Percentiles rank a stretch among this genome's conserved stretches.
These are phyloP conservation scores for Nepenthes mirabilis DNA, from an alignment of 148 eudicot genomes.

Conservation along the genomic window DNA sequence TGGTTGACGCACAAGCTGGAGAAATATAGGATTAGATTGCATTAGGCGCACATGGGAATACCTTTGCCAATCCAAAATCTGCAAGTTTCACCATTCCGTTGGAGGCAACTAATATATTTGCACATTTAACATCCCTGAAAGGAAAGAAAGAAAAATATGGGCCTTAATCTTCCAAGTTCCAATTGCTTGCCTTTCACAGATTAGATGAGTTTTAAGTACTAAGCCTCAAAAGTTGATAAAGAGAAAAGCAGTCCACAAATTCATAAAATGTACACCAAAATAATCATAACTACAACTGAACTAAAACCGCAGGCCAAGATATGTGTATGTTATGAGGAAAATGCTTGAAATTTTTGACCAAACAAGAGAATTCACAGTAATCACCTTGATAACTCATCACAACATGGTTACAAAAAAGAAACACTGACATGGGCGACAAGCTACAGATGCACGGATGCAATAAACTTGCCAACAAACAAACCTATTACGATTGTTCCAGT, in stretches of 20 bases:
- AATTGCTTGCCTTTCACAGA: too few relatives aligned
- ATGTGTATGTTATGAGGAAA: not conserved
- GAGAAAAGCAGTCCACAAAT: too few relatives aligned
- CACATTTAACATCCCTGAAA: slow-evolving; percentile 85
- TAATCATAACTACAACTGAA: too few relatives aligned
- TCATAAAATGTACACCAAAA: too few relatives aligned
- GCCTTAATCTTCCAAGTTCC: not conserved
- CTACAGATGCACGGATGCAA: too few relatives aligned
- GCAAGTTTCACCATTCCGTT: slow-evolving; percentile 76
- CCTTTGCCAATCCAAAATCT: slow-evolving; percentile 95
- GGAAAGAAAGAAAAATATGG: not conserved
- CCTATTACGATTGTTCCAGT: too few relatives aligned
- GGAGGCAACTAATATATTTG: slow-evolving; percentile 68
- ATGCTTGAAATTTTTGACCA: slow-evolving; percentile 18
- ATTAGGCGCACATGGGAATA: slow-evolving; percentile 4
- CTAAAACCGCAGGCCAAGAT: not conserved
- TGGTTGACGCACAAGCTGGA: not conserved
- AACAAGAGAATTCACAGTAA: slow-evolving; percentile 1
- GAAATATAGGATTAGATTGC: not conserved
- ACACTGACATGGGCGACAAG: too few relatives aligned
- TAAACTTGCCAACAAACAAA: too few relatives aligned
- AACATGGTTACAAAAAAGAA: too few relatives aligned
- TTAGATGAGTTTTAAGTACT: too few relatives aligned
- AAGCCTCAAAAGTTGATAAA: too few relatives aligned
- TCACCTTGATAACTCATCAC: too few relatives aligned